Evolutionary conservation across 495 filamentous ascomycete genomes (phyloP).

Genomic region (Neurospora hispaniola): DNA sequence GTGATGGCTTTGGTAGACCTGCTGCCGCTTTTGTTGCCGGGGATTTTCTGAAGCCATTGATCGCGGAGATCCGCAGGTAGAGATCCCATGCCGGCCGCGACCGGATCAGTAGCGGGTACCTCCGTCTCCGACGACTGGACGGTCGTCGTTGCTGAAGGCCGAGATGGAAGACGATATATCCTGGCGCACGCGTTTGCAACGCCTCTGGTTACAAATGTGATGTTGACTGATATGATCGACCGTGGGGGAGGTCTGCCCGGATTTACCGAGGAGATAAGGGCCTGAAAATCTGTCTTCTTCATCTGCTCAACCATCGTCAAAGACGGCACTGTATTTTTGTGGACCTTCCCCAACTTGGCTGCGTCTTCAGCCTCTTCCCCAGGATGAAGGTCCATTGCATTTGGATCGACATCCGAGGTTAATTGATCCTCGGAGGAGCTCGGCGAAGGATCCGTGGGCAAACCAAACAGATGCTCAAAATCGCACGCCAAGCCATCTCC

Average conservation of each 20-base stretch:
- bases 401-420: constrained; percentile 7
- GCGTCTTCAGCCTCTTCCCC: constrained; percentile 1
- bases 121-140: constrained; percentile 22
- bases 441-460: constrained; percentile 1
- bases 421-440: constrained; percentile 15
- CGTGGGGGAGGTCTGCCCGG: constrained; percentile 9
- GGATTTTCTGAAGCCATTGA: constrained; percentile 35
- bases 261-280: constrained; percentile 8
- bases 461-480: constrained; percentile 54
- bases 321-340: not conserved
- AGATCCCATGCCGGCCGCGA: not conserved
- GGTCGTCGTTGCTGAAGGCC: not conserved
- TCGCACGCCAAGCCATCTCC: constrained; percentile 82
- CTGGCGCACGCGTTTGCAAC: constrained; percentile 31
- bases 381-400: constrained; percentile 16
- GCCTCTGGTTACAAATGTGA: constrained; percentile 30
- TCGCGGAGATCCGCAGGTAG: constrained; percentile 29
- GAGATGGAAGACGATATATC: constrained; percentile 36
- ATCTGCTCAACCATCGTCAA: constrained; percentile 19
- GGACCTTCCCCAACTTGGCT: not conserved
- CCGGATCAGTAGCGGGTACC: constrained; percentile 30
- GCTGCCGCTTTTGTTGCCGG: not conserved
- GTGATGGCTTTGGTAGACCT: not conserved
- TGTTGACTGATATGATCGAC: constrained; percentile 23
- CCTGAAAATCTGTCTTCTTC: constrained; percentile 19